A percentile compares a stretch with the other conserved stretches of the same genome.
These are phyloP conservation scores for Luvunga scandens DNA, from an alignment of 345 rosid genomes.

Conservation along the genomic window DNA sequence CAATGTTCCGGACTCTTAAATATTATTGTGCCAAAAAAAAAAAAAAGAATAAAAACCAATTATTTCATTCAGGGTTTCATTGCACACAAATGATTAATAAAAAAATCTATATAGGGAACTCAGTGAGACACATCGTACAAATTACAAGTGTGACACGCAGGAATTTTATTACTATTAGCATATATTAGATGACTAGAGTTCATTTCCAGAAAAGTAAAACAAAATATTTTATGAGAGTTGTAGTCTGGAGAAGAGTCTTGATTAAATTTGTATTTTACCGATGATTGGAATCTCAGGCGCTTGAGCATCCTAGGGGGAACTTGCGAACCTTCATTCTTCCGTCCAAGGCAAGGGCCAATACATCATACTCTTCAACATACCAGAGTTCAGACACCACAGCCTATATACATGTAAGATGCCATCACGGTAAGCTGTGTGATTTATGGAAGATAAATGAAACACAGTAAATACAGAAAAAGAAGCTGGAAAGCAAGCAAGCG, in stretches of 20 bases:
- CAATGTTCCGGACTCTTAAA: neutral
- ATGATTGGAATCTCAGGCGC: constrained; percentile 18
- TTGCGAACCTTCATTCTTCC: constrained; percentile 66
- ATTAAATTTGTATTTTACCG: neutral
- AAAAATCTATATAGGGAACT: neutral
- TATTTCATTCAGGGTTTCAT: neutral
- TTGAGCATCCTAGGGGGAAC: constrained; percentile 47
- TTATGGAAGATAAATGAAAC: neutral
- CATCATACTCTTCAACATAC: constrained; percentile 74
- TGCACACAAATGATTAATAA: neutral
- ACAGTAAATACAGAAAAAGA: neutral
- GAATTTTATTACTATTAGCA: neutral
- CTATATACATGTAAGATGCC: constrained; percentile 22
- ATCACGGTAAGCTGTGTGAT: neutral
- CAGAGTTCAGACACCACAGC: constrained; percentile 73
- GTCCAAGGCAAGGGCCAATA: constrained; percentile 70
- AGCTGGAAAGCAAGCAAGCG: neutral
- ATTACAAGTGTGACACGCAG: neutral
- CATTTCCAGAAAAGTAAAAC: too few relatives aligned
- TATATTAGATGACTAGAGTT: too few relatives aligned
- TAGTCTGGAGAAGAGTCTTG: neutral
- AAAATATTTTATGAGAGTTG: neutral
- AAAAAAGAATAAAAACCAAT: neutral
- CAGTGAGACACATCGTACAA: neutral
- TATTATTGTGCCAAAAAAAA: neutral